A percentile compares a stretch with the other conserved stretches of the same genome.
Conservation (phyloP, 768 basidiomycete species). For the Russula emetica region DNA sequence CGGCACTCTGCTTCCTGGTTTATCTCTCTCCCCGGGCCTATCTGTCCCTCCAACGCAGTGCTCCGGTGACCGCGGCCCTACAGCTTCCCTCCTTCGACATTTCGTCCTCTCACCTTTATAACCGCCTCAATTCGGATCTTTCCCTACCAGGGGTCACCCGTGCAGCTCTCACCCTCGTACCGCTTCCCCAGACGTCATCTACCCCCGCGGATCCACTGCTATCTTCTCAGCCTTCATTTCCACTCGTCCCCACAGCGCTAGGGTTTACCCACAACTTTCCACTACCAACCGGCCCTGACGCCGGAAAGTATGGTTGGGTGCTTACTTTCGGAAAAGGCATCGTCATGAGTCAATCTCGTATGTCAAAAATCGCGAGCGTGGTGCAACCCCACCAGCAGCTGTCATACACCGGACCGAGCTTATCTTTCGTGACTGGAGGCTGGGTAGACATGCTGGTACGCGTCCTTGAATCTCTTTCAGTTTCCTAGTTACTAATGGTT, state of each 20-base stretch:
- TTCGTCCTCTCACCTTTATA: conserved; percentile 45
- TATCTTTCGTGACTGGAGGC: conserved; percentile 48
- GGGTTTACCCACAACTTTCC: conserved; percentile 53
- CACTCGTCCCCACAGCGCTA: conserved; percentile 44
- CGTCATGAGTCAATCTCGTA: conserved; percentile 67
- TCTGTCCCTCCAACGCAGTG: conserved; percentile 51
- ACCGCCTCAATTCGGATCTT: conserved; percentile 39
- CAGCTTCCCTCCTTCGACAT: conserved; percentile 45
- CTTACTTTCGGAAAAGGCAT: conserved; percentile 74
- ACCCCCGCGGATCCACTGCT: conserved; percentile 29
- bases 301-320: conserved; percentile 48
- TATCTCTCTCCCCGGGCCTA: conserved; percentile 68
- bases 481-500: not conserved
- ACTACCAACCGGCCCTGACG: conserved; percentile 34
- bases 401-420: conserved; percentile 43
- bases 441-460: conserved; percentile 63
- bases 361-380: conserved; percentile 67
- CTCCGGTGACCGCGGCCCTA: conserved; percentile 32
- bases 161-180: conserved; percentile 48
- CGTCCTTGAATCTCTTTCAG: not conserved
- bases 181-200: conserved; percentile 37
- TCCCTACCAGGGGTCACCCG: conserved; percentile 48
- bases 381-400: conserved; percentile 53
- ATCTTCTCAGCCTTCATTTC: conserved; percentile 47
- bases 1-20: conserved; percentile 68